A percentile compares a stretch with the other conserved stretches of the same genome.
phyloP scores from a whole-genome alignment of 495 filamentous ascomycete species.

The Annulohypoxylon nitens region DNA sequence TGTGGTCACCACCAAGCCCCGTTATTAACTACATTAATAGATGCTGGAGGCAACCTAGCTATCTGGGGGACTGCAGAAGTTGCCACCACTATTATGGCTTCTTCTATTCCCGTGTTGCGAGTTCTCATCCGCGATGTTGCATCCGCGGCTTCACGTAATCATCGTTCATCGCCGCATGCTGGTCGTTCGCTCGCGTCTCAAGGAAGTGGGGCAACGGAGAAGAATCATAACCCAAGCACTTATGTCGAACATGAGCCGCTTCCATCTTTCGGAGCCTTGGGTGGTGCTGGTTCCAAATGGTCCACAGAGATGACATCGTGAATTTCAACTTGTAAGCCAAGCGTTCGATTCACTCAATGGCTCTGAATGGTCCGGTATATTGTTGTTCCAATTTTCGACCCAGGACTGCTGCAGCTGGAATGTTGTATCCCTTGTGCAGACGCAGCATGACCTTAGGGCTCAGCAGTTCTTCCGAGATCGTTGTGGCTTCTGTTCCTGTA shows the following conservation, averaged over 20 bases:
- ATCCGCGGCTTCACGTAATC: conserved; percentile 4
- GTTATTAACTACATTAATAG: neutral
- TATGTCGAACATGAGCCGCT: neutral
- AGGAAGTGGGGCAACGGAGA: neutral
- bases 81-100: conserved; percentile 8
- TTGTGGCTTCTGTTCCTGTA: neutral
- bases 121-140: conserved; percentile 1
- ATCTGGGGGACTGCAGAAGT: conserved; percentile 19
- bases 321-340: neutral
- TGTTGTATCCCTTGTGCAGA: neutral
- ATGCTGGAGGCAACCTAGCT: conserved; percentile 16
- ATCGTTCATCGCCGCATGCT: neutral
- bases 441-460: neutral
- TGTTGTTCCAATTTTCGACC: neutral
- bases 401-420: neutral
- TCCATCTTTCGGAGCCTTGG: neutral
- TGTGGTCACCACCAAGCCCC: conserved; percentile 13
- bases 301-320: neutral
- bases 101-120: conserved; percentile 7
- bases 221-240: neutral
- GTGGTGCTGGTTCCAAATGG: neutral
- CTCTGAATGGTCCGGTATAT: neutral
- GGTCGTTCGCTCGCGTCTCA: neutral
- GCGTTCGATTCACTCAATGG: neutral
- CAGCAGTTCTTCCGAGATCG: neutral